Evolutionary conservation across 768 basidiomycete genomes (phyloP), one percentile per base, ranked within the genome.

Genomic region (Mycena haematopus): DNA sequence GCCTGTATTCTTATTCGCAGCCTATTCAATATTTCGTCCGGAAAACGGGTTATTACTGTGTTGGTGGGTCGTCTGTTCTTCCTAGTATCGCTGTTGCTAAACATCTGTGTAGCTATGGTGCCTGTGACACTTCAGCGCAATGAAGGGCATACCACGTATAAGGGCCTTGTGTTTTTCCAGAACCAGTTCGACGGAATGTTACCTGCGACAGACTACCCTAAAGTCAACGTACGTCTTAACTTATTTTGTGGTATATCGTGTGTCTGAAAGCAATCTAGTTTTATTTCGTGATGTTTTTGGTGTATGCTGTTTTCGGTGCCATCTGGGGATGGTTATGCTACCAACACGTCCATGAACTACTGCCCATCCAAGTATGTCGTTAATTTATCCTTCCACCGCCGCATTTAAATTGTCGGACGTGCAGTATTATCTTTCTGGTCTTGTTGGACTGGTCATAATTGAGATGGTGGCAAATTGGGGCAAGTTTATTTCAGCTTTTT

Each of bases 381-480:
- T 58, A n/a, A 44, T 42, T 33, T 36, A 33, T 36, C 22, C n/a
- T 40, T 3, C 24, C 3, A 33, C n/a, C 25, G 1, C 22, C 24
- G 11, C 14, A 31, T 22, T 52, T 10, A 60, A 40, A 22, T 17
- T 42, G 29, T 45, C 15, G n/a, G n/a, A n/a, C n/a, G 25, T 42
- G 4, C 61, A 98, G 91, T 89, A 94, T 74, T 99, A 99, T 78
- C 82, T 99, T 42, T 94, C 96, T 15, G 89, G 91, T 56, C 87
- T 96, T 22, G 84, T 96, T 54, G 88, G 84, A 24, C 87, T 98
- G 72, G 80, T 99, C 62, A 82, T 96, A 53, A 86, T 98, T 65
- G 97, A 99, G 74, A 98, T 97, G 92, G 79, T 96, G 19, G 93
- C 93, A 8, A 92, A 91, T 71, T 95, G 90, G 88, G 90, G 92